Evolutionary conservation across 768 basidiomycete species (phyloP), one percentile per base, ranked within the genome.

Genomic region (Omphalotus guepiniiformis): DNA sequence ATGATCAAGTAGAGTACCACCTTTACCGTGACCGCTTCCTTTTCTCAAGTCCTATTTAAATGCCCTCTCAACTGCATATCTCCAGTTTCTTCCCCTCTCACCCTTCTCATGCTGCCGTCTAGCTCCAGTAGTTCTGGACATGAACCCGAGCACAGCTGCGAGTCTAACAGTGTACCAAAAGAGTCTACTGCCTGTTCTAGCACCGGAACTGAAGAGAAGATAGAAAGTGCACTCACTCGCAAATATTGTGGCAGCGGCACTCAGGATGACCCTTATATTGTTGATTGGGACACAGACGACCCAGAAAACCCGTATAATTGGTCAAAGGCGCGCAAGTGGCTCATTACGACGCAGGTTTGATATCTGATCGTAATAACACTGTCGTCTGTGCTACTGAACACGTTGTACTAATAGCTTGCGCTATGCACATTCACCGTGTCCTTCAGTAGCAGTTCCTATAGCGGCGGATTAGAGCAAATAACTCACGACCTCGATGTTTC

Each of bases 231-330:
- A 8, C 6, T 13, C 36, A 38, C 29, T 9, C 19, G 28, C 18
- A 54, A 53, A 12, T 78, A 75, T 58, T 58, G 66, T 7, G 80
- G 79, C 9, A 58, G 53, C 21, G 80, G 80, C 21, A 75, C 75
- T 13, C 40, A 37, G 3, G 63, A 71, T 26, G 72, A 78, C 52
- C 80, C 80, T 18, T 78, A 68, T 50, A 58, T 80, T 42, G 76
- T 83, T 51, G 70, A 77, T 50, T 83, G 78, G 79, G 66, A 70
- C 39, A 49, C 60, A 3, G 60, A 70, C 46, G 79, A 80, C 51
- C 65, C 72, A 11, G 76, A 78, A 50, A 70, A 79, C 55, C 80
- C 80, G 2, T 78, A 74, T 63, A 79, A 76, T 58, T 83, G 79
- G 78, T 58, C 70, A 3, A 70, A 60, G 30, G 27, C 55, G 15